Evolutionary conservation across 2,329 filamentous ascomycete genomes (phyloP), one percentile per base, ranked within the genome.

Genomic region (Herpotrichia juniperi): DNA sequence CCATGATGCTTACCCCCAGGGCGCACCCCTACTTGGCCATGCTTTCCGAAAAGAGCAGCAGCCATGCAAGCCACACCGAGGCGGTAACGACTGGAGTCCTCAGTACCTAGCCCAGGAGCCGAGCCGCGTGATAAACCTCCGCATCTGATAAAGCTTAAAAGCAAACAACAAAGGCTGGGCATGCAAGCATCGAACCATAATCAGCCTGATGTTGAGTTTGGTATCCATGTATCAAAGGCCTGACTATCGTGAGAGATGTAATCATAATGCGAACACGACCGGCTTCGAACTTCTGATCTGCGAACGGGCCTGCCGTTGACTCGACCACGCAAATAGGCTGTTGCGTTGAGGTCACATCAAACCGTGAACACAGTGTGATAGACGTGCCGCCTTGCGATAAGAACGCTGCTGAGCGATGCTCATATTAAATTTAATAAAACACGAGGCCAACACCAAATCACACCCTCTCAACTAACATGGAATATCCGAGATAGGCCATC

Each of bases 91-190:
- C 25, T 31, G 17, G 24, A 9, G 19, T 42, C 39, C 19, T 42
- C 21, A 42, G 25, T 9, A 31, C 9, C 9, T 9, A 31, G 28
- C 28, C 16, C 17, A 46, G 28, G 19, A 34, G 45, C 31, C 40
- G 22, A 37, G 31, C 45, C 45, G 45, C 26, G 24, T 34, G 34
- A 48, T 11, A 39, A 48, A 40, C 30, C 45, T 28, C 45, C 45
- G 45, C 32, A 37, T 37, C 34, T 37, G 34, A 37, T 19, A 37
- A 37, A 17, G 12, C 34, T 11, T 11, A 17, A n/a, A 37, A 19
- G n/a, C 21, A 17, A 19, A 19, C 17, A 21, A n/a, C 14, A 4
- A 37, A 37, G 21, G n/a, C n/a, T n/a, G n/a, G 12, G 14, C n/a
- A 37, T 37, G 34, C 16, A 37, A 9, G 17, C 12, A 11, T 19